Base-by-base conservation (phyloP, 345 rosid species). In the Lepidium sativum region DNA sequence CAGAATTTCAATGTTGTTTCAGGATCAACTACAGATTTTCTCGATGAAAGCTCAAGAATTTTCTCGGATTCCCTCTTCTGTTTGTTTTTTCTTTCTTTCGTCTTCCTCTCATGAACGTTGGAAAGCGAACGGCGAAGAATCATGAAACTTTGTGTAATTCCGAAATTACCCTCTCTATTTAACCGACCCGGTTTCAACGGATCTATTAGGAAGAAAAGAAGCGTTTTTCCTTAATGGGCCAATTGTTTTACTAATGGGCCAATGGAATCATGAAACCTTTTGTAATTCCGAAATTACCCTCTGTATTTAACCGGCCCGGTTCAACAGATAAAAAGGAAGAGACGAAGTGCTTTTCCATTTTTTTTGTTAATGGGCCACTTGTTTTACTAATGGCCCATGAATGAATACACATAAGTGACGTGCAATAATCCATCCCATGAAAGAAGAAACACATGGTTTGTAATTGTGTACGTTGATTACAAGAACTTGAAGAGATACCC, bases 101-200 rank as follows among this genome's bases (percentile, higher is more conserved):
- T 61, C 63, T 54, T 71, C n/a, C 60, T 66, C 58, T n/a, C 61
- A 21, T 13, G 75, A 70, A 64, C 70, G 70, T 72, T 64, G 71
- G 70, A 68, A 59, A 47, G 52, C 70, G 13, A 71, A 63, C 49
- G 35, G 18, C 49, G 54, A 65, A 65, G 47, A 65, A 58, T 20
- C 69, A 66, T 2, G 21, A 20, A 20, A 20, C 2, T 20, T 20
- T 20, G 2, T 20, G 21, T 20, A 20, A 20, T 20, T 20, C 21
- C 21, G 21, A 20, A 20, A 20, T 20, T 20, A 20, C 1, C 21
- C 21, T 20, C 21, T 1, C 21, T 20, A 20, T 20, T 20, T 1
- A 20, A 20, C 21, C 21, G 21, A 20, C 2, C 21, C 52, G 52
- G 11, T 47, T 32, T 32, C 25, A 33, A 33, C 58, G 41, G 40